Percentiles rank a stretch among this genome's conserved stretches.
These are phyloP conservation scores for Magnusiomyces magnusii DNA, from an alignment of 1,139 yeast species.

Conservation along the genomic window DNA sequence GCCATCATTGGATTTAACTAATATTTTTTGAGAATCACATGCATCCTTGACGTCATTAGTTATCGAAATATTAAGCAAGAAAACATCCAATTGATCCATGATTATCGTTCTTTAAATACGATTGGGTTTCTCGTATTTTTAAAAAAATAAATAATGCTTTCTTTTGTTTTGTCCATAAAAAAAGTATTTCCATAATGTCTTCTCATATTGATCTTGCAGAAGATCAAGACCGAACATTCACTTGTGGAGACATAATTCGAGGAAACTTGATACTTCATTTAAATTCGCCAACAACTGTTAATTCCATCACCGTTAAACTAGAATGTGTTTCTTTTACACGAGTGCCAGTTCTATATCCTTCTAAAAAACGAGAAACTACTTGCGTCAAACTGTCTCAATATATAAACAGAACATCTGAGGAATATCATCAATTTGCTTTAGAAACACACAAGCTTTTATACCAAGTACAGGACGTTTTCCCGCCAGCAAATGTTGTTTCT, in stretches of 20 bases:
- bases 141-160: no score
- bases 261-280: conserved; percentile 10
- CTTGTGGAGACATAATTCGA: conserved; percentile 14
- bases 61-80: no score
- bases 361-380: conserved; percentile 13
- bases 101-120: no score
- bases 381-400: conserved; percentile 9
- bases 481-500: conserved; percentile 49
- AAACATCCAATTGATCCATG: no score
- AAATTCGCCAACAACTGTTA: conserved; percentile 10
- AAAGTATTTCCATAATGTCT: background rate
- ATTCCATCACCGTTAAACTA: conserved; percentile 13
- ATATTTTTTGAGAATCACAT: no score
- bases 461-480: conserved; percentile 50
- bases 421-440: conserved; percentile 19
- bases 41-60: no score
- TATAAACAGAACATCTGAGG: conserved; percentile 2
- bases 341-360: conserved; percentile 9
- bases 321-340: conserved; percentile 15
- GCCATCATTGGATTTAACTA: no score
- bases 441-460: conserved; percentile 55
- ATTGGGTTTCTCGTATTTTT: no score
- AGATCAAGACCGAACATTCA: conserved; percentile 4
- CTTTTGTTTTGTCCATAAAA: background rate
- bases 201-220: background rate